Conservation (phyloP, 306 rosid species). For the Prunus fruticosa region DNA sequence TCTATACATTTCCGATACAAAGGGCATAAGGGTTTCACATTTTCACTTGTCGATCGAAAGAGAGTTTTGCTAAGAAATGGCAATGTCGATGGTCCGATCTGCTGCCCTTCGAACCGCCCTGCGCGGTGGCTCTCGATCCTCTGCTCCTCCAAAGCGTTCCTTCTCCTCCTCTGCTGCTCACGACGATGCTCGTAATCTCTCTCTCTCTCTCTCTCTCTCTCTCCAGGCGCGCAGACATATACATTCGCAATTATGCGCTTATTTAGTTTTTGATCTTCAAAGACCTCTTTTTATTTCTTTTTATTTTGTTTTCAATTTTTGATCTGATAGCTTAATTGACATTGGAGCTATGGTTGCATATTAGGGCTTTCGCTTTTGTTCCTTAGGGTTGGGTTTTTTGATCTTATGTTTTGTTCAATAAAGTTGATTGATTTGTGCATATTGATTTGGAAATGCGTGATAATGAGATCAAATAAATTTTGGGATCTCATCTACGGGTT, state of each 20-base stretch:
- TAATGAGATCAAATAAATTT: not conserved
- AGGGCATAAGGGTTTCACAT: not conserved
- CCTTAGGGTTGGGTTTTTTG: not conserved
- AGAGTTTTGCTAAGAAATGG: conserved; percentile 43
- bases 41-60: not conserved
- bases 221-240: not conserved
- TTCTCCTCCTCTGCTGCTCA: conserved; percentile 66
- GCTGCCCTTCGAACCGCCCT: conserved; percentile 58
- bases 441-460: not conserved
- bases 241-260: not conserved
- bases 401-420: not conserved
- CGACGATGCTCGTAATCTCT: too few species aligned
- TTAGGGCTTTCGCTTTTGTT: conserved; percentile 6
- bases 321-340: not conserved
- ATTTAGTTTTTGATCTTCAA: not conserved
- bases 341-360: not conserved
- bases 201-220: too few species aligned
- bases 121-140: conserved; percentile 48
- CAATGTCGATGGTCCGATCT: conserved; percentile 73
- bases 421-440: not conserved
- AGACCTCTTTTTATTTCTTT: not conserved
- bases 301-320: not conserved
- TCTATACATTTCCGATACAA: not conserved
- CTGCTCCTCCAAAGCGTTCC: conserved; percentile 54
- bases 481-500: too few species aligned